Evolutionary conservation across 441 rosid species (phyloP).

Genomic region (Hura crepitans): DNA sequence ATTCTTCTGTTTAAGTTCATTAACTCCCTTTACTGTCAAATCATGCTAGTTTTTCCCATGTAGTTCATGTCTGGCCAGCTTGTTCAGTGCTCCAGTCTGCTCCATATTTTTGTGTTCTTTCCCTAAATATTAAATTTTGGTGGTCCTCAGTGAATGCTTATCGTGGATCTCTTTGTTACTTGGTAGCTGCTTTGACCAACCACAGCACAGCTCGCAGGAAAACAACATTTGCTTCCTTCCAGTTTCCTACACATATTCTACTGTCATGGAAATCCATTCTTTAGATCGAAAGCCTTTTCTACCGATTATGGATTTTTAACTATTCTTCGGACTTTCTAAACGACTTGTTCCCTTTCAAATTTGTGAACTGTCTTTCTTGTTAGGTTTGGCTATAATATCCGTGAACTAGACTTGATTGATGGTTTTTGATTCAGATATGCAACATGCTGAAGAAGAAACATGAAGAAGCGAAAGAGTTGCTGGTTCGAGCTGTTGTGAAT

Average conservation of each 20-base stretch:
- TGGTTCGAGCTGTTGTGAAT: slow-evolving; percentile 78
- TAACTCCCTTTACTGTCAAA: too few species aligned
- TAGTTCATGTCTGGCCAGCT: neutral
- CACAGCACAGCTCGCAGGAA: neutral
- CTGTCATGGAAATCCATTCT: too few species aligned
- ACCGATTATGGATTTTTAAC: too few species aligned
- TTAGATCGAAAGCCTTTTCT: too few species aligned
- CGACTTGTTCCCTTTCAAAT: neutral
- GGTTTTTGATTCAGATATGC: slow-evolving; percentile 55
- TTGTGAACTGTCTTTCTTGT: neutral
- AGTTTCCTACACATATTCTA: neutral
- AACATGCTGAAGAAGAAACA: slow-evolving; percentile 74
- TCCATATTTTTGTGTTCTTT: neutral
- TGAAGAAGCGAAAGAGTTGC: slow-evolving; percentile 75
- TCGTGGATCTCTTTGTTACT: neutral
- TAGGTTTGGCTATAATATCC: neutral
- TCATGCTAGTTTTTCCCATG: neutral
- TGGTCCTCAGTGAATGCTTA: neutral
- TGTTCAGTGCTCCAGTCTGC: neutral
- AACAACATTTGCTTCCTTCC: neutral
- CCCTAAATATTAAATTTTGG: neutral
- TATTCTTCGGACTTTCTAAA: too few species aligned
- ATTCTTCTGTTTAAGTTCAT: too few species aligned
- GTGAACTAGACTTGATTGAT: neutral
- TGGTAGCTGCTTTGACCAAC: neutral